Base-by-base conservation (phyloP, 164 flowering plant species). In the Umbellularia californica region DNA sequence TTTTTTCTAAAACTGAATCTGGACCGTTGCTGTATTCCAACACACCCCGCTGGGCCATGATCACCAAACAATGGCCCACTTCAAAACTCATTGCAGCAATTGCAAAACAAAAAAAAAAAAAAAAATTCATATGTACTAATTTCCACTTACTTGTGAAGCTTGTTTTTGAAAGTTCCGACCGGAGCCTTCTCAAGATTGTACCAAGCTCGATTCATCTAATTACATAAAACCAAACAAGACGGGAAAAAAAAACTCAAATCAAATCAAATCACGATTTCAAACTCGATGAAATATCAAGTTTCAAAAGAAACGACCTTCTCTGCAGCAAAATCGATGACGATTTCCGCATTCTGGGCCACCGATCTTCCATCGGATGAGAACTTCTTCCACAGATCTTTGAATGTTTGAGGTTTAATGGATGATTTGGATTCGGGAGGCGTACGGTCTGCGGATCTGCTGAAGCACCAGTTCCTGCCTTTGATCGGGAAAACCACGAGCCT, bases 151-250 rank as follows among this genome's bases (percentile, higher is more conserved):
- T 93, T 88, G 79, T 95, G 78, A 75, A 95, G 60, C 87, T 87
- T 95, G 71, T 79, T 89, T 79, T 95, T 95, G 22, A 93, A 65
- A 65, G 83, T 81, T 60, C 99, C 99, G 27, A 79, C 81, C 1
- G 99, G 97, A 50, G 97, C 97, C 75, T 83, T 84, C 82, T 86
- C 93, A 25, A 95, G 80, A 67, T 83, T 88, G 65, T 24, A 80
- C 99, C 99, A 95, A 76, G 90, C 91, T 64, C 72, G 86, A 80
- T 90, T 89, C 97, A 95, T 95, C 99, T 95, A 62, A 41, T 41
- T 11, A 58, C 58, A 74, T 5, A 15, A 33, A 71, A 47, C 20
- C 12, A 25, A 64, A 24, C 67, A 22, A 6, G 19, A 25, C 10
- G 47, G 35, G 4, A 58, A 33, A 55, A 51, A 19, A 69, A 33